These are phyloP conservation scores for Xylariales sp. DNA, from an alignment of 2,329 filamentous ascomycete species.

Conservation along the genomic window DNA sequence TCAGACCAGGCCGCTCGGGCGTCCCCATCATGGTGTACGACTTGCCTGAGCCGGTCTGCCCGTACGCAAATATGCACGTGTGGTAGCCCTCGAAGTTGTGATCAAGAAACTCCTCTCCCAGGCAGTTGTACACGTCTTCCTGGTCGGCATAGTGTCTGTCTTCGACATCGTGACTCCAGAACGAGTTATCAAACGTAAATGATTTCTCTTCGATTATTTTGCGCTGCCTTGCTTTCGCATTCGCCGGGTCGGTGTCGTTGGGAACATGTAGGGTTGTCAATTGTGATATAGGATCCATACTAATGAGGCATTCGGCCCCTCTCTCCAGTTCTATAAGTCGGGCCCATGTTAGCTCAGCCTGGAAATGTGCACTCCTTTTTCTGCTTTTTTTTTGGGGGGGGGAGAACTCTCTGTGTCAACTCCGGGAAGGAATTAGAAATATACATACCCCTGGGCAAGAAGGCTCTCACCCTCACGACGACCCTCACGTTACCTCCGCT, in stretches of 20 bases:
- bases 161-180: slow-evolving; percentile 83
- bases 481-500: slow-evolving; percentile 75
- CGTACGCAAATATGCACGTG: slow-evolving; percentile 98
- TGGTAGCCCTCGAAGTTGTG: slow-evolving; percentile 99
- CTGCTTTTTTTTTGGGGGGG: too few relatives aligned
- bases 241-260: slow-evolving; percentile 47
- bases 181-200: slow-evolving; percentile 96
- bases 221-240: slow-evolving; percentile 58
- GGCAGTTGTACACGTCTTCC: slow-evolving; percentile 86
- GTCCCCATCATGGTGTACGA: slow-evolving; percentile 98
- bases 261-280: slow-evolving; percentile 77
- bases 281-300: slow-evolving; percentile 86
- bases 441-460: slow-evolving; percentile 67
- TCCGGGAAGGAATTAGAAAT: too few relatives aligned
- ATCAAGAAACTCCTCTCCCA: slow-evolving; percentile 95
- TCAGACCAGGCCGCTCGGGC: slow-evolving; percentile 80
- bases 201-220: slow-evolving; percentile 81
- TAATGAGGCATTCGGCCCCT: slow-evolving; percentile 77
- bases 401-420: too few relatives aligned
- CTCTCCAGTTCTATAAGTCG: slow-evolving; percentile 77
- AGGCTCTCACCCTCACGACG: slow-evolving; percentile 75
- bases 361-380: too few relatives aligned
- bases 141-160: slow-evolving; percentile 89
- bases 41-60: slow-evolving; percentile 95
- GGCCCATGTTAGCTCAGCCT: slow-evolving; percentile 13